Conservation (phyloP, 345 rosid species). For the Sapria himalayana region DNA sequence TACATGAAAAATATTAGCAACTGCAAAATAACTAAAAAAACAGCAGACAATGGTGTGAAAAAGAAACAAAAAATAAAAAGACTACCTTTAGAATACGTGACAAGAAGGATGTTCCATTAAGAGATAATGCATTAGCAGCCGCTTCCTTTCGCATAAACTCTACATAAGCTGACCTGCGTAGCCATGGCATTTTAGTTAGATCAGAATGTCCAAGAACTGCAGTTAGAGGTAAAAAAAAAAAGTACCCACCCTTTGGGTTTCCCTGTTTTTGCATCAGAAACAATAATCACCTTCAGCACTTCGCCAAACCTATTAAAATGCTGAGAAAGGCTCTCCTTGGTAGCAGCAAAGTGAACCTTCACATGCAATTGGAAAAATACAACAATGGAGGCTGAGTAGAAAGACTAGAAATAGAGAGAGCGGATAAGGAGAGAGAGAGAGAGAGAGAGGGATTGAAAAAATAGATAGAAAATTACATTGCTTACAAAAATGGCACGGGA, state of each 20-base stretch:
- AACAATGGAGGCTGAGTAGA: no score
- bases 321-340: conserved; percentile 75
- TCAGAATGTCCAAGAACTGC: background rate
- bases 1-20: background rate
- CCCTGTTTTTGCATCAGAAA: conserved; percentile 77
- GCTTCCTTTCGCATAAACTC: conserved; percentile 74
- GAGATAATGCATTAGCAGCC: conserved; percentile 64
- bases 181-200: conserved; percentile 2
- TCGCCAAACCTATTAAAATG: conserved; percentile 88
- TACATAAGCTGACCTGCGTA: conserved; percentile 71
- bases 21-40: no score
- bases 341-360: conserved; percentile 95
- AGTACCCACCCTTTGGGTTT: conserved; percentile 65
- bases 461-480: conserved; percentile 33
- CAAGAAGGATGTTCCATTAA: conserved; percentile 83
- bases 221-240: background rate
- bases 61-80: background rate
- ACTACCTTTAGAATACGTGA: conserved; percentile 82
- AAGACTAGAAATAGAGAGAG: no score
- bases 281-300: conserved; percentile 66
- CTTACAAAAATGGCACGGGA: conserved; percentile 75
- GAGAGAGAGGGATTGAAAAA: no score
- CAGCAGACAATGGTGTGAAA: no score
- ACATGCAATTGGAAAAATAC: conserved; percentile 6
- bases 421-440: no score